Evolutionary conservation across 768 basidiomycete species (phyloP).

Genomic region (Pholiota molesta): DNA sequence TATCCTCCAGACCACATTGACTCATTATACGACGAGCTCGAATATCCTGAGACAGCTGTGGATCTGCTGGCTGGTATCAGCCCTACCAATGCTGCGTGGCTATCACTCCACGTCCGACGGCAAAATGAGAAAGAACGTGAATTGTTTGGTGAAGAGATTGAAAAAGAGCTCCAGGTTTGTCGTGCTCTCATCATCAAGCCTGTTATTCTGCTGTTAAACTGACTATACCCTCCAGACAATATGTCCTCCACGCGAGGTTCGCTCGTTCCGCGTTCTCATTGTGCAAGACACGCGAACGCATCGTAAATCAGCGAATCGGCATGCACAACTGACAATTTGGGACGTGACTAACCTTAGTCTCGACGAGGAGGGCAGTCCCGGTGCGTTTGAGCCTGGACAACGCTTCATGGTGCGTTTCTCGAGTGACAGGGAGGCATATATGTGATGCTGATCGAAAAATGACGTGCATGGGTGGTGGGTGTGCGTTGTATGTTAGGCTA

Average conservation of each 20-base stretch:
- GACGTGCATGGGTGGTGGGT: no score
- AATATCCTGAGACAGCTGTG: constrained; percentile 53
- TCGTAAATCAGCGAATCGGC: constrained; percentile 54
- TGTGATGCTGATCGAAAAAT: not conserved
- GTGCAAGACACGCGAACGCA: constrained; percentile 63
- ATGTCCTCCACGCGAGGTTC: constrained; percentile 77
- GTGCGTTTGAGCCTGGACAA: constrained; percentile 63
- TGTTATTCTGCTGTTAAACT: not conserved
- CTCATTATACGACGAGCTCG: constrained; percentile 64
- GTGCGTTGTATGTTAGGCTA: constrained; percentile 38
- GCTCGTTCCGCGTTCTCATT: constrained; percentile 74
- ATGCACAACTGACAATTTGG: constrained; percentile 84
- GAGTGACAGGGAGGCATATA: not conserved
- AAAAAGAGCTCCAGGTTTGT: constrained; percentile 72
- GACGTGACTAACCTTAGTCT: constrained; percentile 59
- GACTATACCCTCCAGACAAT: constrained; percentile 36
- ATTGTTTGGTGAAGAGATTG: constrained; percentile 59
- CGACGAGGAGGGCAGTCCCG: constrained; percentile 52
- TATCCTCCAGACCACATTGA: constrained; percentile 53
- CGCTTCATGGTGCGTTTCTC: constrained; percentile 60
- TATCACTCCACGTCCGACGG: constrained; percentile 55
- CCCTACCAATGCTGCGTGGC: constrained; percentile 59
- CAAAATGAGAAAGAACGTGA: constrained; percentile 53
- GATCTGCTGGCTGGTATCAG: constrained; percentile 43
- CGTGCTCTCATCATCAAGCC: not conserved